Evolutionary conservation across 2,329 filamentous ascomycete species (phyloP).

Genomic region (Orbilia ellipsospora): DNA sequence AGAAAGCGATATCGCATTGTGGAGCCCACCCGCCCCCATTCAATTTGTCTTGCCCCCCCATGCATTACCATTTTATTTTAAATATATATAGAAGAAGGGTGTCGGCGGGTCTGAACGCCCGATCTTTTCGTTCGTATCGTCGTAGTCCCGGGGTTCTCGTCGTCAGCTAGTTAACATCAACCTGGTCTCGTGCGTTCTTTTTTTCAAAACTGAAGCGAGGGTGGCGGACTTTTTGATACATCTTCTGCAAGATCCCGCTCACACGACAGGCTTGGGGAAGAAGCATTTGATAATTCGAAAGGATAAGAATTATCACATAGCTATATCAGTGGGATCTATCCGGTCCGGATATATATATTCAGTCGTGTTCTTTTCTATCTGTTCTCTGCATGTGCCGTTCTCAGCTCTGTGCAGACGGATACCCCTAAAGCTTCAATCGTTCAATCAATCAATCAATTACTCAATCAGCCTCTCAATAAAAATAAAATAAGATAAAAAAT

Average conservation of each 20-base stretch:
- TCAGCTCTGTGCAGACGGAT: too few relatives aligned
- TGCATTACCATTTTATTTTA: not conserved
- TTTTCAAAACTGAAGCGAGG: not conserved
- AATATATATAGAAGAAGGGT: not conserved
- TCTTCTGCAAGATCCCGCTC: conserved; percentile 1
- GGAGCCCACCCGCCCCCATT: not conserved
- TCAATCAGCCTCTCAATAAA: not conserved
- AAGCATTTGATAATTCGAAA: too few relatives aligned
- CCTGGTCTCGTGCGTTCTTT: conserved; percentile 3
- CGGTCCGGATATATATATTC: too few relatives aligned
- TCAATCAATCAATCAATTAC: not conserved
- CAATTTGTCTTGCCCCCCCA: not conserved
- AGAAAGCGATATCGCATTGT: conserved; percentile 45
- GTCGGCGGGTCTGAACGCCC: not conserved
- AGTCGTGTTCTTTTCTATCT: too few relatives aligned
- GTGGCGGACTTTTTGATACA: not conserved
- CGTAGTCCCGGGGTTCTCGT: not conserved
- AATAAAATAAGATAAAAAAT: not conserved
- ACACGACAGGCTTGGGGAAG: not conserved
- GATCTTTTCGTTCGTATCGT: not conserved
- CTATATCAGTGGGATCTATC: too few relatives aligned
- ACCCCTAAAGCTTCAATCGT: too few relatives aligned
- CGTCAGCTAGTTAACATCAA: conserved; percentile 8
- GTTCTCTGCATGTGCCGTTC: too few relatives aligned
- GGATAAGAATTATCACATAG: too few relatives aligned